Evolutionary conservation across 495 filamentous ascomycete species (phyloP), one percentile per base, ranked within the genome.

Genomic region (Aspergillus egyptiacus): DNA sequence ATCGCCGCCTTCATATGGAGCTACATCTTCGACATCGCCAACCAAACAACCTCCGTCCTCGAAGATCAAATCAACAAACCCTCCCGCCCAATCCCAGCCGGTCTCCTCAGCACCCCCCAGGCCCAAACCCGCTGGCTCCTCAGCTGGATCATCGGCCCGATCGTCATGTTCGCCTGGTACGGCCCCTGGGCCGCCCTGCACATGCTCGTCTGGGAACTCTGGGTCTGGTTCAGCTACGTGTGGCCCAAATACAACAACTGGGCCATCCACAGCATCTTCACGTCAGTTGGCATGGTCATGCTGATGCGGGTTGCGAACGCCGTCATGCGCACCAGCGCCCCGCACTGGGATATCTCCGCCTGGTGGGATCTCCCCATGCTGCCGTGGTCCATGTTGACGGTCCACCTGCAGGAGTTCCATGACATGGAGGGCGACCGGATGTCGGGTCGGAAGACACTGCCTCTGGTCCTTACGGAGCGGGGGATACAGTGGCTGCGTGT

Each of bases 31-130:
- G 57, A 60, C 22, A 60, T 60, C 31, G 55, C 48, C 25, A 60
- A 60, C 22, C 57, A 60, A 36, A 33, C 36, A 1, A 38, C 36
- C 6, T 56, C 53, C n/a, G 34, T 54, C n/a, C 37, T 46, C 6
- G 57, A 60, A 31, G 57, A 60, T 19, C 27, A 33, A 14, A 31
- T 56, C 57, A 60, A 60, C 43, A 60, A 60, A 22, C 57, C 57
- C 0, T 25, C 45, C n/a, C 38, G 57, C 27, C 57, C 57, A 2
- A 56, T 60, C 25, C 46, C 54, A 24, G 33, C 57, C 2, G 57
- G 57, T 0, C 45, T 28, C 10, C 37, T 60, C 6, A 50, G 27
- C 22, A 41, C 42, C 2, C 31, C 20, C 0, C 53, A 36, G 5
- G 57, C 53, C 25, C 44, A 41, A 33, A n/a, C 17, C 10, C 45